These are phyloP conservation scores for Dioscorea cayenensis DNA, from an alignment of 116 monocot genomes.

Conservation along the genomic window DNA sequence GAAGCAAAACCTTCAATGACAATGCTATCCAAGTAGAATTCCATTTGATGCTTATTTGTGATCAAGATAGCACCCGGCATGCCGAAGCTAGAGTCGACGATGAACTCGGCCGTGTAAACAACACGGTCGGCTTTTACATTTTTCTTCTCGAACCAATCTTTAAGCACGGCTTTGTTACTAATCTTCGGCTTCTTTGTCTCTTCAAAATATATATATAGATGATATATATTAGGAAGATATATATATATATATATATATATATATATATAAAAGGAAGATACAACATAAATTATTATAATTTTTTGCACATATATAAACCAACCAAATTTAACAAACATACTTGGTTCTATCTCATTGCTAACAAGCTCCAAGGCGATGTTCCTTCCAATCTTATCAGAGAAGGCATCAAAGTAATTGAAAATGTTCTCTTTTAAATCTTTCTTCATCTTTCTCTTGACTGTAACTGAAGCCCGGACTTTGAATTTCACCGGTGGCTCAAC, in stretches of 20 bases:
- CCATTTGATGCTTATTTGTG: constrained; percentile 48
- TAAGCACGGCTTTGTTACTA: constrained; percentile 31
- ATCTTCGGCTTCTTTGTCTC: constrained; percentile 39
- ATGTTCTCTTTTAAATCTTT: constrained; percentile 36
- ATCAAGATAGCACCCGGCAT: constrained; percentile 66
- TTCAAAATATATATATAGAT: constrained; percentile 11
- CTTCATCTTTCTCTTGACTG: constrained; percentile 37
- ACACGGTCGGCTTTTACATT: constrained; percentile 23
- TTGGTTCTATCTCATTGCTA: constrained; percentile 57
- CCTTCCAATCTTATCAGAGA: constrained; percentile 43
- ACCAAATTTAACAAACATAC: constrained; percentile 22
- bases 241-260: not conserved
- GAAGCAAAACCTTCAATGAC: constrained; percentile 58
- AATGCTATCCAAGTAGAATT: constrained; percentile 67
- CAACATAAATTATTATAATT: not conserved
- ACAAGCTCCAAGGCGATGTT: constrained; percentile 55
- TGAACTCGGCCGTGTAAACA: constrained; percentile 66
- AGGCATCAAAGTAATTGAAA: constrained; percentile 36
- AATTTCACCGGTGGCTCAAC: constrained; percentile 24
- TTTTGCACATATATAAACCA: no score
- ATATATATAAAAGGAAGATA: not conserved
- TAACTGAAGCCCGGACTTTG: constrained; percentile 42
- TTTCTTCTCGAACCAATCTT: constrained; percentile 65
- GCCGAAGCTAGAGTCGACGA: constrained; percentile 57
- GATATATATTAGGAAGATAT: no score